Evolutionary conservation across 1,284 basidiomycete species (phyloP).

Genomic region (Boletus nobilissimus): DNA sequence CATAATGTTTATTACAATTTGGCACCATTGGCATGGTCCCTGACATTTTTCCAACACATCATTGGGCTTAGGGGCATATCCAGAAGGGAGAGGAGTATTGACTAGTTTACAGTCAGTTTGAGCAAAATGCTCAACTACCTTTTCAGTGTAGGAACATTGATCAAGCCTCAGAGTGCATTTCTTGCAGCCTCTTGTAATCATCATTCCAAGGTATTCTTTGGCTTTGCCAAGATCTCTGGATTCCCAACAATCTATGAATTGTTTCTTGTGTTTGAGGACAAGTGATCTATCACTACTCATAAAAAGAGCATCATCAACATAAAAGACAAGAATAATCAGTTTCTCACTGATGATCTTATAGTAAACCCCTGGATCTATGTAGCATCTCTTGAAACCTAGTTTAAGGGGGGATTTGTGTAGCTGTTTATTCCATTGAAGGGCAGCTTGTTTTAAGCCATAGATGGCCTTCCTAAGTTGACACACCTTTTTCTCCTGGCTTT

Average conservation of each 20-base stretch:
- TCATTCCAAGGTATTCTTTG: not conserved
- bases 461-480: not conserved
- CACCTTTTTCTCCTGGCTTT: not conserved
- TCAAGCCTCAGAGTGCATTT: not conserved
- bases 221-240: not conserved
- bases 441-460: not conserved
- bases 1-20: slow-evolving; percentile 6
- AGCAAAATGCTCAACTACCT: not conserved
- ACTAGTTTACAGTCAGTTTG: not conserved
- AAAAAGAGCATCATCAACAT: not conserved
- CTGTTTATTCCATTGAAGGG: not conserved
- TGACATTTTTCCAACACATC: not conserved
- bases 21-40: not conserved
- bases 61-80: not conserved
- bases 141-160: not conserved
- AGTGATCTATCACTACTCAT: not conserved
- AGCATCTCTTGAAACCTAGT: not conserved
- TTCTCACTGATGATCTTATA: too few relatives aligned
- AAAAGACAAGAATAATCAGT: not conserved
- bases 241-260: not conserved
- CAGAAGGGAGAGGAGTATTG: not conserved
- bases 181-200: not conserved
- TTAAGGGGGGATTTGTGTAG: not conserved
- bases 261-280: not conserved
- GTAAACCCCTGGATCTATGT: not conserved